phyloP scores from a whole-genome alignment of 2,329 filamentous ascomycete species.

The Aspergillus hortae region DNA sequence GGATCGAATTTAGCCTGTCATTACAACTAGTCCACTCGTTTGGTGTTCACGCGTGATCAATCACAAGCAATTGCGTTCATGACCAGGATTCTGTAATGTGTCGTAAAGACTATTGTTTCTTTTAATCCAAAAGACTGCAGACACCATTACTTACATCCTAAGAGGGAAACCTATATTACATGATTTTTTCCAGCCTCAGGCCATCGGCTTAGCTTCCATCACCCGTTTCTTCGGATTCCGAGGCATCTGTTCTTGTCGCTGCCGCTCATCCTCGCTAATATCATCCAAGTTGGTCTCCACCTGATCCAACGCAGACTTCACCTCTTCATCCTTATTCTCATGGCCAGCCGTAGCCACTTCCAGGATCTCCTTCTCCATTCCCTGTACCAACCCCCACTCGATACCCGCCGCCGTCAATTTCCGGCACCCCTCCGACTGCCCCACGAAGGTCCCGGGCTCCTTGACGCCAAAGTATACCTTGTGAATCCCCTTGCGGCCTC shows the following conservation, averaged over 20 bases:
- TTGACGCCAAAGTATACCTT: constrained; percentile 83
- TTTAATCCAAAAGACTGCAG: too few relatives aligned
- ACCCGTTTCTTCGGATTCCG: constrained; percentile 47
- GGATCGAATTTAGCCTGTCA: too few relatives aligned
- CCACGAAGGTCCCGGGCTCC: constrained; percentile 88
- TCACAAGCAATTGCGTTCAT: too few relatives aligned
- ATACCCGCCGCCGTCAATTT: constrained; percentile 71
- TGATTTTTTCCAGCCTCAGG: not conserved
- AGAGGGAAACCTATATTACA: not conserved
- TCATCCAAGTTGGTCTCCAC: constrained; percentile 35
- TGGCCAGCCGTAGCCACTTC: constrained; percentile 82
- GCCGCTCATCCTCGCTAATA: constrained; percentile 37
- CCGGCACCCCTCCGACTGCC: constrained; percentile 69
- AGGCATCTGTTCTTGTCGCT: constrained; percentile 34
- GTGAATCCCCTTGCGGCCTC: constrained; percentile 59
- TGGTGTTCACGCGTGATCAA: too few relatives aligned
- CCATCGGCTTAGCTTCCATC: constrained; percentile 34
- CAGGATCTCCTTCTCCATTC: constrained; percentile 77
- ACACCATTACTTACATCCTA: too few relatives aligned
- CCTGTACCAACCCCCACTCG: constrained; percentile 66
- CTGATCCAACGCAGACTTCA: constrained; percentile 23
- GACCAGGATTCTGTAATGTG: too few relatives aligned
- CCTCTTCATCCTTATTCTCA: constrained; percentile 33
- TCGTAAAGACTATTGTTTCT: too few relatives aligned
- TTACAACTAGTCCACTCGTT: too few relatives aligned